Base-by-base conservation (phyloP, 345 rosid genomes). In the Eucalyptus tenuipes region DNA sequence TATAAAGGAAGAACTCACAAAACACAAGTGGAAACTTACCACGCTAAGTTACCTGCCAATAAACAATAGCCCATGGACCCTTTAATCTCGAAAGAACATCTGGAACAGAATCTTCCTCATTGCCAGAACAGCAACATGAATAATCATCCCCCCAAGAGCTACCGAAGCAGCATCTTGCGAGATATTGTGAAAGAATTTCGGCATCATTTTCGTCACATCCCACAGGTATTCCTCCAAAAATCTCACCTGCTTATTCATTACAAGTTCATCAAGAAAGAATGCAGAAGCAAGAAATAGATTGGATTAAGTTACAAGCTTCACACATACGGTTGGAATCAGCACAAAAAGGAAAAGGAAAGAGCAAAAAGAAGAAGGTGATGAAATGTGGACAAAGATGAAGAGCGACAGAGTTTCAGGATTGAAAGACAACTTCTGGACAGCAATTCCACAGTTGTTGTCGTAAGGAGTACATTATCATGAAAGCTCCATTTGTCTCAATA, bases 51-150 rank as follows among this genome's bases (percentile, higher is more conserved):
- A 96, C 99, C 99, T 98, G 99, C 99, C 98, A 98, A 89, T 92
- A 98, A 53, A 94, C 90, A 44, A 97, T 75, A 88, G 97, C 94
- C 99, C 99, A 98, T 10, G 98, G 99, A 20, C 99, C 99, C 90
- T 93, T 94, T 84, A 96, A 91, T 79, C n/a, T 53, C 0, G 99
- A 95, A 90, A 98, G 97, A 93, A 95, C 93, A 89, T 95, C 93
- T 8, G 94, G 92, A 88, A 96, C 92, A 87, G 92, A 94, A 53
- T 25, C 45, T 61, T 86, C 80, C 79, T 44, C 92, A 24, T 91
- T 89, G 64, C 90, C 90, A 59, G 53, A 20, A 84, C 85, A 49
- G 48, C 80, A 85, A 87, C 94, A 92, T 25, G 87, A 68, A 86
- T 55, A 66, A 45, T 25, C 52, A 64, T 90, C 91, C 42, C 85